Evolutionary conservation across 192 early-diverging fungal genomes (phyloP).

Genomic region (Coemansia sp.): DNA sequence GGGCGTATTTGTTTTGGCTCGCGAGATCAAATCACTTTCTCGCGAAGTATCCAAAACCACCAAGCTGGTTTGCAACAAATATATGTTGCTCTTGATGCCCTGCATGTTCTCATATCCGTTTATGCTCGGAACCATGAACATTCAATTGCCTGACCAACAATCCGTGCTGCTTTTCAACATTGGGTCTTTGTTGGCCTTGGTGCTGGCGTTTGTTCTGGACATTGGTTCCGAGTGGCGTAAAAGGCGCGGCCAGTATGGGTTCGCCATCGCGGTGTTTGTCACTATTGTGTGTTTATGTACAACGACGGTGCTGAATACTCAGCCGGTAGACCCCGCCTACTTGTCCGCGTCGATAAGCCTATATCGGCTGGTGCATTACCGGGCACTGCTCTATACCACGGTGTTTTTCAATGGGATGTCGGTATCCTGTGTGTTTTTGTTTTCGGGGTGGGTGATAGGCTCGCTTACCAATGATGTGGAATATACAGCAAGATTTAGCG

Average conservation of each 20-base stretch:
- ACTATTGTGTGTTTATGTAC: not conserved
- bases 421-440: conserved; percentile 21
- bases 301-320: conserved; percentile 9
- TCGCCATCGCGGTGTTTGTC: not conserved
- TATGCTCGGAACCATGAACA: conserved; percentile 8
- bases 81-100: conserved; percentile 22
- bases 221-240: conserved; percentile 8
- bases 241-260: conserved; percentile 13
- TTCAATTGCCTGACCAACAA: conserved; percentile 4
- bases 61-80: conserved; percentile 10
- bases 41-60: not conserved
- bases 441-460: conserved; percentile 26
- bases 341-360: not conserved
- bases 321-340: not conserved
- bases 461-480: conserved; percentile 23
- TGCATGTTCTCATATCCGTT: conserved; percentile 33
- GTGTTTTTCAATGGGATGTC: conserved; percentile 20
- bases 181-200: conserved; percentile 11
- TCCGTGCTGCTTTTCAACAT: conserved; percentile 16
- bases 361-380: conserved; percentile 5
- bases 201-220: conserved; percentile 17
- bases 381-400: conserved; percentile 6
- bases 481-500: conserved; percentile 16
- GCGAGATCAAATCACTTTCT: not conserved
- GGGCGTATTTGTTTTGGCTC: conserved; percentile 23